phyloP scores from a whole-genome alignment of 306 rosid genomes.

The Fragaria vesca region DNA sequence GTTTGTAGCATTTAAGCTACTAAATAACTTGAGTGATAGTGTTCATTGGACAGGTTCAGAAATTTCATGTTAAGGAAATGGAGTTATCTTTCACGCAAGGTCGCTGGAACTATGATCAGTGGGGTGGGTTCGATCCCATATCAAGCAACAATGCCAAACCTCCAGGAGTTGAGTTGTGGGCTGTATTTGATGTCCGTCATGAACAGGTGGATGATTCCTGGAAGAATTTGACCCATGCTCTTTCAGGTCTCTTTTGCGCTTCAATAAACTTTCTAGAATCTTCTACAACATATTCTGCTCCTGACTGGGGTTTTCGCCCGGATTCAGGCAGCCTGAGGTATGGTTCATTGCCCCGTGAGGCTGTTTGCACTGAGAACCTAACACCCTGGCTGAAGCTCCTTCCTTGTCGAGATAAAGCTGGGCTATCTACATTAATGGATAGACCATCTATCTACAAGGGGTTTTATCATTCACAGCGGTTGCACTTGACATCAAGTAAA shows the following conservation, averaged over 20 bases:
- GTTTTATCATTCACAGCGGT: constrained; percentile 87
- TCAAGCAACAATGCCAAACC: constrained; percentile 88
- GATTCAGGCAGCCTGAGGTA: constrained; percentile 70
- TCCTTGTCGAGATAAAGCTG: constrained; percentile 93
- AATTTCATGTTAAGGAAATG: constrained; percentile 73
- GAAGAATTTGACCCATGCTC: constrained; percentile 90
- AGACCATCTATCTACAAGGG: constrained; percentile 90
- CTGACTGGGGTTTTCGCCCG: constrained; percentile 62
- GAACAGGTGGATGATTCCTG: constrained; percentile 71
- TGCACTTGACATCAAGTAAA: constrained; percentile 49
- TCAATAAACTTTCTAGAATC: constrained; percentile 96
- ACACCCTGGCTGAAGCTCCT: constrained; percentile 98
- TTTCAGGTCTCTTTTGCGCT: constrained; percentile 93
- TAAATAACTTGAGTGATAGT: constrained; percentile 21
- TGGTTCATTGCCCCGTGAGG: constrained; percentile 93
- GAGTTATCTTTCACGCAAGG: constrained; percentile 98
- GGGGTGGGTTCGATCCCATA: constrained; percentile 95
- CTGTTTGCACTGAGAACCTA: constrained; percentile 95
- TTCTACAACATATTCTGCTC: constrained; percentile 72
- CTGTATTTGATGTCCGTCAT: constrained; percentile 72
- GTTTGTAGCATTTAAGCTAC: constrained; percentile 1
- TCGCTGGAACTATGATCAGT: constrained; percentile 87
- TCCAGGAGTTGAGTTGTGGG: constrained; percentile 98
- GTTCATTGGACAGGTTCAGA: constrained; percentile 72
- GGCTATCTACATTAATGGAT: constrained; percentile 79